Evolutionary conservation across 495 filamentous ascomycete species (phyloP), one percentile per base, ranked within the genome.

Genomic region (Aspergillus indologenus): DNA sequence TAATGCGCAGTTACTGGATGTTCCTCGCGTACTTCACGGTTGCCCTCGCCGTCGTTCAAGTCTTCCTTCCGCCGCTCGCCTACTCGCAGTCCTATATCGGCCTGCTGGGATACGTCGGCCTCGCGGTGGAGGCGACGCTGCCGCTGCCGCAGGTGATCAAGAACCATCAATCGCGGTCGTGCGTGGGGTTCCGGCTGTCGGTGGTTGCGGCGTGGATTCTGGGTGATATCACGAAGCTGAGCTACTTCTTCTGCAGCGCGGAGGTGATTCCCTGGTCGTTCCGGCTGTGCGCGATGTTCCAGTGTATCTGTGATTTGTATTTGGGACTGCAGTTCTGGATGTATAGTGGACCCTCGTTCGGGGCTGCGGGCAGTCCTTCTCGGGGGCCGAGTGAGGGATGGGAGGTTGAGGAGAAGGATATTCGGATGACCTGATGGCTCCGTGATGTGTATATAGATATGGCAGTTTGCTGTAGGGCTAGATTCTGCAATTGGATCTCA

Each of bases 221-320:
- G 14, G 94, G 94, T 62, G 94, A 98, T 75, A 76, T 84, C 34
- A 95, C 96, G 88, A 98, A 98, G 80, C 89, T 96, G 85, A 87
- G 87, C 47, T 98, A 90, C 78, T 97, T 98, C 75, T 92, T 91
- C 70, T 85, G 81, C 34, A 87, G 89, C 14, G 77, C 78, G 24
- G 83, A 87, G 53, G 64, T 68, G 45, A 90, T 98, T 47, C 90
- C 92, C 0, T 84, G 83, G 81, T 85, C 91, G 1, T 98, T 98
- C 78, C 95, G 95, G 73, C 61, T 92, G 49, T 97, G 94, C 65
- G 94, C 90, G 58, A 82, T 95, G 40, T 94, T 98, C 73, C 94
- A 98, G 77, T 91, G 90, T 61, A 69, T 79, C 7, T 95, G 95
- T 69, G 94, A 98, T 75, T 66, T 79, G 24, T 89, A 90, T 57